Evolutionary conservation across 495 filamentous ascomycete genomes (phyloP), one percentile per base, ranked within the genome.

Genomic region (Penicillium coprophilum): DNA sequence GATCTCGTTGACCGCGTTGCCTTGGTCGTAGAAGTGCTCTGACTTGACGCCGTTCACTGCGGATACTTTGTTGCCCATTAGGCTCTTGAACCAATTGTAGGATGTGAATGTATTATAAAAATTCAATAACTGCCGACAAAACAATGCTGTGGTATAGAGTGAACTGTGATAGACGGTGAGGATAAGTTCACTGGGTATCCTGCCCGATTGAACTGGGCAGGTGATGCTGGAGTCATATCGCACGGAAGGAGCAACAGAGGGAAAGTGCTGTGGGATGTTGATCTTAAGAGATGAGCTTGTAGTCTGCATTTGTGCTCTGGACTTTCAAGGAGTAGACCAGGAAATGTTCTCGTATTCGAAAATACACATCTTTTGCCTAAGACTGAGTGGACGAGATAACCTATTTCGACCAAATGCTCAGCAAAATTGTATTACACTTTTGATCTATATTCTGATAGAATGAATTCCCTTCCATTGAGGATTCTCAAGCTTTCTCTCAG

Each of bases 1-100:
- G 52, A 75, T 68, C 21, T 75, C 66, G 61, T 75, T 73, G 52
- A 75, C 68, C 1, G 65, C 72, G 61, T 75, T 75, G 1, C 71
- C 69, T 9, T 64, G 71, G 11, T 67, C 40, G 53, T 68, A 70
- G 61, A 63, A 71, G 24, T 72, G 55, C 15, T 60, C 58, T 0
- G 72, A 72, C 23, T 63, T 70, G 32, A 75, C 72, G 1, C 69
- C 71, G 21, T 55, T 46, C n/a, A 73, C 50, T 4, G 57, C 68
- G 5, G 72, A 69, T 21, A 75, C 4, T 40, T 73, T 73, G 24
- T 71, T 57, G 20, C 72, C 72, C 72, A 75, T 75, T 6, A 12
- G 28, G 1, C n/a, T 1, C 3, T 47, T 21, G 9, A 20, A 0
- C 2, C 3, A 13, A 17, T 28, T n/a, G 21, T n/a, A 0, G 24